Evolutionary conservation across 1,139 yeast genomes (phyloP), one percentile per base, ranked within the genome.

Genomic region (Saccharomyces hybrid): DNA sequence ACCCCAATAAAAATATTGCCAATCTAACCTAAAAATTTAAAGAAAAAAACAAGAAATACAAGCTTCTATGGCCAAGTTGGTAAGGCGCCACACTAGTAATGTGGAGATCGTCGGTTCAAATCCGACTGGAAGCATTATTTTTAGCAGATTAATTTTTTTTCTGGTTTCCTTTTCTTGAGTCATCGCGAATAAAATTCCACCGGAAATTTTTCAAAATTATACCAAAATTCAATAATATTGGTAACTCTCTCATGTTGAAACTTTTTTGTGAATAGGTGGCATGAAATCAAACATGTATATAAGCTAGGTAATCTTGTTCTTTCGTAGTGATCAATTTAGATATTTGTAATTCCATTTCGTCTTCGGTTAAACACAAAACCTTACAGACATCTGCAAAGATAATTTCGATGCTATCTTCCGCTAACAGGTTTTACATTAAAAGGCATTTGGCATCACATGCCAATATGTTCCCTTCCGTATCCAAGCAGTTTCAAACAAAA

Each of bases 51-150:
- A 11, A 27, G 24, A 47, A 16, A 27, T 6, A 48, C 48, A 28
- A 55, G 80, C 80, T 78, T 75, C 73, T 78, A 79, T 81, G 85
- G 85, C 88, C 88, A 83, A 84, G 88, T 83, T 83, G 89, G 88
- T 84, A 84, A 84, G 88, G 88, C 89, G 86, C 86, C 82, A 82
- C 88, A 84, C 89, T 84, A 83, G 88, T 83, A 83, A 83, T 84
- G 88, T 82, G 83, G 86, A 84, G 88, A 83, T 83, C 89, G 82
- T 81, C 87, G 83, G 88, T 83, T 83, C 88, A 84, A 49, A 8
- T 49, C 51, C 42, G 51, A 42, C 34, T 49, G 51, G 51, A 49
- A 49, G 51, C 51, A 49, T 49, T 21, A 12, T 6, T 48, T 31
- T 31, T 31, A 16, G 9, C 52, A 53, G 58, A 50, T 52, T 58